Base-by-base conservation (phyloP, 2,329 filamentous ascomycete species). In the Arthrobotrys iridis region DNA sequence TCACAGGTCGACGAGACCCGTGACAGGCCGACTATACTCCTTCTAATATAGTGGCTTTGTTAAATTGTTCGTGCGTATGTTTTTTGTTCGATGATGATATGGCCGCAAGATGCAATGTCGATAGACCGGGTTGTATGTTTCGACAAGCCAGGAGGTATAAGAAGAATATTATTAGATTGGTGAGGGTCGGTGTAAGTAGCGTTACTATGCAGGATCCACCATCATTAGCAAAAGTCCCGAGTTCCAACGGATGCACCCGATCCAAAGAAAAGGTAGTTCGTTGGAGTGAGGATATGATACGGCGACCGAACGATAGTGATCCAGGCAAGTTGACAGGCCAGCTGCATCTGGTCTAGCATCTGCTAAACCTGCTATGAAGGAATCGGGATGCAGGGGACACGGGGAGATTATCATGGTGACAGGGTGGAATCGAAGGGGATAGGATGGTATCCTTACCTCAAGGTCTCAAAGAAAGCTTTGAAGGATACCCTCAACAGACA, bases 171-270 rank as follows among this genome's bases (percentile, higher is more conserved):
- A 52, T 64, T 55, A 52, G 45, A 45, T 7, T 15, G 18, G 68
- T 67, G 62, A 55, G 41, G 46, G 50, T 55, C 30, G 26, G 48
- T 3, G 45, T 30, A 60, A 66, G 46, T 62, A 59, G 35, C 24
- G 40, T 58, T 71, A 63, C 70, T 62, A 62, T 40, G 33, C 50
- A 43, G 50, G 67, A 67, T 55, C 62, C 70, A 67, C 60, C 33
- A 58, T 35, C 50, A 67, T 74, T 67, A 74, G 70, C 55, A 60
- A 74, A 74, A 43, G 13, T 46, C 26, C 70, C 70, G 60, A 58
- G 22, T 15, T 48, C 13, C 26, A 40, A 45, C 70, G 70, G 70
- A n/a, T 50, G 22, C 57, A 28, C 37, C 11, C 13, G 18, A 55
- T 37, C 30, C 30, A 37, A n/a, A 30, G 18, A 55, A 55, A 55